A percentile compares a stretch with the other conserved stretches of the same genome.
Evolutionary conservation across 1,284 basidiomycete genomes (phyloP).

Genomic region (Ceratobasidium theobromae): DNA sequence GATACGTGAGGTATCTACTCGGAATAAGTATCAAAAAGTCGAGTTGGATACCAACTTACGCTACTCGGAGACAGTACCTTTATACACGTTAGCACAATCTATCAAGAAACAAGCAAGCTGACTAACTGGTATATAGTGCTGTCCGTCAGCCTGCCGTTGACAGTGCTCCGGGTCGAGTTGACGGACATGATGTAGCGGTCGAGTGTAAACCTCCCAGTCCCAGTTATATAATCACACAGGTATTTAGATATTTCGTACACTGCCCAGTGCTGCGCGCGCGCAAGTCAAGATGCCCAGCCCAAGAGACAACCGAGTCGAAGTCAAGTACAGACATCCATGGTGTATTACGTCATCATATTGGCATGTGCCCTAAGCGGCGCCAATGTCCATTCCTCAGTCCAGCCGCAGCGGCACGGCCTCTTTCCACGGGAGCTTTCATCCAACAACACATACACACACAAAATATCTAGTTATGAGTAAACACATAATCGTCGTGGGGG

Average conservation of each 20-base stretch:
- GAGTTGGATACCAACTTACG: constrained; percentile 43
- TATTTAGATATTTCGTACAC: no score
- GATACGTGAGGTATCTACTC: constrained; percentile 63
- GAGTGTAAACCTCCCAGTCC: neutral
- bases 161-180: constrained; percentile 30
- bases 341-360: constrained; percentile 12
- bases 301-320: constrained; percentile 24
- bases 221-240: no score
- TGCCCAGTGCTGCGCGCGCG: no score
- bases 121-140: constrained; percentile 80
- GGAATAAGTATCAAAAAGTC: constrained; percentile 55
- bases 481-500: constrained; percentile 26
- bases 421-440: neutral
- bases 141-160: constrained; percentile 53
- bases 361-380: constrained; percentile 15
- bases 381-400: neutral
- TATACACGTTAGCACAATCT: neutral
- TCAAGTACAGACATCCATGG: neutral
- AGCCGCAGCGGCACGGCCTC: neutral
- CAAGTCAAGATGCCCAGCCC: constrained; percentile 3
- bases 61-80: constrained; percentile 7
- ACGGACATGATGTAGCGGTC: constrained; percentile 10
- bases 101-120: constrained; percentile 28
- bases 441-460: constrained; percentile 14
- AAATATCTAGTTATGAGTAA: constrained; percentile 24